Evolutionary conservation across 768 basidiomycete species (phyloP).

Genomic region (Cystobasidium ongulense): DNA sequence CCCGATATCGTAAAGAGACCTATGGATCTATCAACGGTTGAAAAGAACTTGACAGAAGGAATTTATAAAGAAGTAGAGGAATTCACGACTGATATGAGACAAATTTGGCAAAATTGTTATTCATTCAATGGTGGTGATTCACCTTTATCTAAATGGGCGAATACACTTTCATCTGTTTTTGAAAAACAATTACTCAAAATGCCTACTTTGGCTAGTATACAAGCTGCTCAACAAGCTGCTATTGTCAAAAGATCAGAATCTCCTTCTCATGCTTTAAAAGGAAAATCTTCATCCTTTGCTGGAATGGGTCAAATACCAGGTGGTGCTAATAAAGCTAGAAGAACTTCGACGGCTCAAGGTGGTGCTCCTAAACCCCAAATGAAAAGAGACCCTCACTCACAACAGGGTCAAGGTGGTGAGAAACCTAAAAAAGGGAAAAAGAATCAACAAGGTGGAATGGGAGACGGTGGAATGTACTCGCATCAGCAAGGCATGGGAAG

Average conservation of each 20-base stretch:
- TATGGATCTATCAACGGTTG: constrained; percentile 89
- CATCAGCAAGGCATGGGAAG: not conserved
- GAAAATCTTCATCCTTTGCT: constrained; percentile 1
- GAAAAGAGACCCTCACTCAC: not conserved
- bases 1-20: constrained; percentile 74
- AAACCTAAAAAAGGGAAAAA: constrained; percentile 61
- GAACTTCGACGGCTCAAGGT: not conserved
- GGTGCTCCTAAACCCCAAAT: not conserved
- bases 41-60: constrained; percentile 60
- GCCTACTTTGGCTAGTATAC: constrained; percentile 48
- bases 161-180: constrained; percentile 70
- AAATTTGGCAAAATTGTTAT: constrained; percentile 77
- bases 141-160: constrained; percentile 63
- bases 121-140: constrained; percentile 89
- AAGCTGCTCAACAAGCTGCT: not conserved
- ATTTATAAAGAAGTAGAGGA: constrained; percentile 53
- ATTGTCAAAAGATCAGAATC: not conserved
- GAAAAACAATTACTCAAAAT: constrained; percentile 80
- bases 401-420: constrained; percentile 53
- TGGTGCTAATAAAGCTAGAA: not conserved
- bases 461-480: not conserved
- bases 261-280: not conserved
- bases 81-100: constrained; percentile 72
- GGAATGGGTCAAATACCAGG: not conserved
- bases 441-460: constrained; percentile 50